Conservation (phyloP, 768 basidiomycete species). For the Gymnopilus dilepis region DNA sequence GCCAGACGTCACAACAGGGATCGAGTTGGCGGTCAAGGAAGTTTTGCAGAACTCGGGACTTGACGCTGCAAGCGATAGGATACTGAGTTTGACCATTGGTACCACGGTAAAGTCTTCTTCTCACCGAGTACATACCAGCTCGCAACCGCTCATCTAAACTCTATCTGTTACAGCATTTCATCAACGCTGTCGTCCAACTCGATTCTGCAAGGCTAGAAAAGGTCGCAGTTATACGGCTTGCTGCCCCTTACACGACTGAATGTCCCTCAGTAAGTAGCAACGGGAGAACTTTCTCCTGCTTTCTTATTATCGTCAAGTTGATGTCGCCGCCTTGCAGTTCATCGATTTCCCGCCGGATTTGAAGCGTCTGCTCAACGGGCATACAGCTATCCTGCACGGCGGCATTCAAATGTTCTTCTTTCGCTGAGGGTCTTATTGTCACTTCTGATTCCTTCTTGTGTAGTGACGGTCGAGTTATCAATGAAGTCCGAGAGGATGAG, state of each 20-base stretch:
- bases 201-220: slow-evolving; percentile 56
- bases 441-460: neutral
- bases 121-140: neutral
- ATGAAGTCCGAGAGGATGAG: slow-evolving; percentile 47
- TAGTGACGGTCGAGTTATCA: slow-evolving; percentile 38
- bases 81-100: slow-evolving; percentile 62
- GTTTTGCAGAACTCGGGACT: slow-evolving; percentile 47
- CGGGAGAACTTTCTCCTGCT: no score
- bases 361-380: slow-evolving; percentile 34
- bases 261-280: slow-evolving; percentile 56
- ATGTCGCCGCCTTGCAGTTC: slow-evolving; percentile 39
- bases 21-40: slow-evolving; percentile 52
- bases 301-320: no score
- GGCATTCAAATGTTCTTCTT: slow-evolving; percentile 50
- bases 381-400: slow-evolving; percentile 41
- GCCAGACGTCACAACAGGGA: slow-evolving; percentile 60
- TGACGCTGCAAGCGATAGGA: slow-evolving; percentile 34
- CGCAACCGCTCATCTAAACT: neutral
- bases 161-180: slow-evolving; percentile 47
- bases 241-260: slow-evolving; percentile 62
- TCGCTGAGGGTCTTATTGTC: neutral
- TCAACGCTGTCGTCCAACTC: slow-evolving; percentile 65
- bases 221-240: slow-evolving; percentile 69
- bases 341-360: slow-evolving; percentile 39
- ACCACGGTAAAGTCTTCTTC: slow-evolving; percentile 48